Conservation (phyloP, 1,284 basidiomycete genomes). For the Polyporus tsugae region DNA sequence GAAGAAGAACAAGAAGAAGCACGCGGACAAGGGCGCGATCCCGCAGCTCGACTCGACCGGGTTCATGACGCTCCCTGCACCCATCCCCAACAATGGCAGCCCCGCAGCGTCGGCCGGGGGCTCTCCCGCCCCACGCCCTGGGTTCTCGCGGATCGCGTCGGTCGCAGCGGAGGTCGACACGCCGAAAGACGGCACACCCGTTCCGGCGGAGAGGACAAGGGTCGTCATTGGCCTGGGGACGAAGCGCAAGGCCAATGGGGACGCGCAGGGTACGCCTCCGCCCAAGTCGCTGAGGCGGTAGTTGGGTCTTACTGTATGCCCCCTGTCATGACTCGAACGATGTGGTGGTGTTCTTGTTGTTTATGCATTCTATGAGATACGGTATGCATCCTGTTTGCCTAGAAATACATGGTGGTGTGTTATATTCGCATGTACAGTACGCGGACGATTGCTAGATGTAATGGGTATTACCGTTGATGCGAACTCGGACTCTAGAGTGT, state of each 20-base stretch:
- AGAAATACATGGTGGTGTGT: conserved; percentile 24
- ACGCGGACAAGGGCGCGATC: conserved; percentile 58
- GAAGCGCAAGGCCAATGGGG: conserved; percentile 80
- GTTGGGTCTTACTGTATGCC: neutral
- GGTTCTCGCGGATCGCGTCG: conserved; percentile 79
- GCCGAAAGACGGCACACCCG: conserved; percentile 56
- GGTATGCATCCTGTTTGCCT: conserved; percentile 2
- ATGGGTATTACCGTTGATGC: neutral
- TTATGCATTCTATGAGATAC: neutral
- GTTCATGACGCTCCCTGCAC: conserved; percentile 76
- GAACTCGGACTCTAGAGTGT: conserved; percentile 43
- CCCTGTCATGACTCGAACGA: neutral
- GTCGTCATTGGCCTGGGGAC: conserved; percentile 78
- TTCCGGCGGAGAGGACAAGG: conserved; percentile 69
- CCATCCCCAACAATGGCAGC: conserved; percentile 56
- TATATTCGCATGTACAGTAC: conserved; percentile 27
- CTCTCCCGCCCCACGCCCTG: conserved; percentile 75
- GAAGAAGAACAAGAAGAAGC: conserved; percentile 77
- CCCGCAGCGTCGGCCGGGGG: conserved; percentile 54
- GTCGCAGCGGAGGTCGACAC: conserved; percentile 50
- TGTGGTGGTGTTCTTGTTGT: neutral
- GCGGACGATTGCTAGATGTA: conserved; percentile 15
- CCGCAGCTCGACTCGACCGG: conserved; percentile 60
- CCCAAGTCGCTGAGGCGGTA: conserved; percentile 47
- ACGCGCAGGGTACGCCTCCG: conserved; percentile 56